Conservation (phyloP, 2,329 filamentous ascomycete species). For the Phialophora verrucosa region DNA sequence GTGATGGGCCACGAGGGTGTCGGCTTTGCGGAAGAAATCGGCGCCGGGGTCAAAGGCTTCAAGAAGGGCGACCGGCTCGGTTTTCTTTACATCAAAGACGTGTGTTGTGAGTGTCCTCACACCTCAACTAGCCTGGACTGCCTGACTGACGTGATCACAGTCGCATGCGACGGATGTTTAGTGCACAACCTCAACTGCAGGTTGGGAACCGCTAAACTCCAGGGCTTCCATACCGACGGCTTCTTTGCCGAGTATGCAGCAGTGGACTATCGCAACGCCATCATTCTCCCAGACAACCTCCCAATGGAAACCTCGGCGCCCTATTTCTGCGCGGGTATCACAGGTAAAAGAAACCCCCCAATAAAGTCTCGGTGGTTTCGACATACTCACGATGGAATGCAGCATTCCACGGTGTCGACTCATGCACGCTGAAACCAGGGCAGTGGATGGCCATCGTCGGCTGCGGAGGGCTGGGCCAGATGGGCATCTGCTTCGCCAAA, state of each 20-base stretch:
- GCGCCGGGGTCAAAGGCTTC: not conserved
- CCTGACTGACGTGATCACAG: not conserved
- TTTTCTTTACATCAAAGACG: not conserved
- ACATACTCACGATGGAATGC: not conserved
- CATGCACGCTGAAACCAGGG: slow-evolving; percentile 21
- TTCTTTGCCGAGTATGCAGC: not conserved
- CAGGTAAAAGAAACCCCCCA: not conserved
- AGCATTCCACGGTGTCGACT: slow-evolving; percentile 25
- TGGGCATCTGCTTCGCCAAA: slow-evolving; percentile 42
- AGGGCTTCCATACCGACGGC: not conserved
- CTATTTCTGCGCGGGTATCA: not conserved
- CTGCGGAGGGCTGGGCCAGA: slow-evolving; percentile 39
- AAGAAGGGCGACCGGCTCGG: not conserved
- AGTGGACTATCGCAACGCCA: not conserved
- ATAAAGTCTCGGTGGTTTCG: not conserved
- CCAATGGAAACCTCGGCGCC: not conserved
- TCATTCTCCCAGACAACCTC: not conserved
- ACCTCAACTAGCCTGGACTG: too few relatives aligned
- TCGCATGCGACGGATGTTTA: not conserved
- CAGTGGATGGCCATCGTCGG: slow-evolving; percentile 38
- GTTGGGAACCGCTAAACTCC: not conserved
- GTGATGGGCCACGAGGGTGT: not conserved
- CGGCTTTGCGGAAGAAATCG: not conserved
- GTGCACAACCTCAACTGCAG: not conserved
- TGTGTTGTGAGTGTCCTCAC: not conserved